Evolutionary conservation across 192 early-diverging fungal species (phyloP).

Genomic region (Podila minutissima): DNA sequence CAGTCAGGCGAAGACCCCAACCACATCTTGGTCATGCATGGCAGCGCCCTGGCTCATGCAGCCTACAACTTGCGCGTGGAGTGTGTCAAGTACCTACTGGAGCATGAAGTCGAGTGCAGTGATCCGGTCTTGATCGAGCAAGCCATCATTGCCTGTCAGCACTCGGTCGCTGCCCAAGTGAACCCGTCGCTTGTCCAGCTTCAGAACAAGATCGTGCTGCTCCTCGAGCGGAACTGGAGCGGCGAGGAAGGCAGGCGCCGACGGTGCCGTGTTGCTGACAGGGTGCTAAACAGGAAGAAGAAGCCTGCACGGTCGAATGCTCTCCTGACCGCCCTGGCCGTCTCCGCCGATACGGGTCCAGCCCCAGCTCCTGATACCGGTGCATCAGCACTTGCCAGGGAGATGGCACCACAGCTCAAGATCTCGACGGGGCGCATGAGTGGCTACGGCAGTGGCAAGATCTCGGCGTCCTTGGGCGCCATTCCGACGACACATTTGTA

Average conservation of each 20-base stretch:
- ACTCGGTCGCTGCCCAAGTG: constrained; percentile 34
- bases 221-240: constrained; percentile 26
- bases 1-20: constrained; percentile 17
- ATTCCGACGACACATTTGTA: constrained; percentile 45
- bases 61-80: constrained; percentile 32
- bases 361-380: neutral
- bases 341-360: neutral
- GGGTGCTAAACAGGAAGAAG: constrained; percentile 22
- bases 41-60: constrained; percentile 29
- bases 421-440: neutral
- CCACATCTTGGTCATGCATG: constrained; percentile 43
- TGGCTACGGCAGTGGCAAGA: neutral
- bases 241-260: constrained; percentile 19
- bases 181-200: constrained; percentile 15
- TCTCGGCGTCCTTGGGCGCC: neutral
- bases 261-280: constrained; percentile 22
- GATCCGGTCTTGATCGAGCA: constrained; percentile 29
- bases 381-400: neutral
- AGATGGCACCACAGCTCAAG: neutral
- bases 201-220: constrained; percentile 21
- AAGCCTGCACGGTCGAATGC: constrained; percentile 26
- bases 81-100: constrained; percentile 31
- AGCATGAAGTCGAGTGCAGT: constrained; percentile 47
- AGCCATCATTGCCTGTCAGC: constrained; percentile 37
- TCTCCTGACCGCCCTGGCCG: constrained; percentile 23